These are phyloP conservation scores for Maudiozyma saulgeensis DNA, from an alignment of 805 yeast species.

Conservation along the genomic window DNA sequence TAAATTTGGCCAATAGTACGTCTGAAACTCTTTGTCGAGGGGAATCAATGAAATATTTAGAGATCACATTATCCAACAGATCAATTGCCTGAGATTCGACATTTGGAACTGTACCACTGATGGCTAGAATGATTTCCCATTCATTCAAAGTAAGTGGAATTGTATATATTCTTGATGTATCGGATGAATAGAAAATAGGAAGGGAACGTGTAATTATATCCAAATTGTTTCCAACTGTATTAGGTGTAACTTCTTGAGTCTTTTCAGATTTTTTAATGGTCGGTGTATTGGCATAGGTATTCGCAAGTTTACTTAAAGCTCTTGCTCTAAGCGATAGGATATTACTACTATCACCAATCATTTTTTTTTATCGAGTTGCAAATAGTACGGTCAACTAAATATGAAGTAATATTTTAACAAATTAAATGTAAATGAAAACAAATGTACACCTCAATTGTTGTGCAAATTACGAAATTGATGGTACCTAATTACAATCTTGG, in stretches of 20 bases:
- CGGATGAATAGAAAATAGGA: constrained; percentile 22
- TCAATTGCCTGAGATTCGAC: constrained; percentile 32
- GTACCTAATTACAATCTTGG: no score
- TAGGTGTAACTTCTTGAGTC: background rate
- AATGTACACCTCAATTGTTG: no score
- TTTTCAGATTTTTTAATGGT: background rate
- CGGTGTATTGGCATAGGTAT: constrained; percentile 5
- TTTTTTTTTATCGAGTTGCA: background rate
- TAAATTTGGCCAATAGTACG: constrained; percentile 24
- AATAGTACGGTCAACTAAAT: no score
- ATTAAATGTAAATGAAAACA: no score
- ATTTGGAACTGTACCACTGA: constrained; percentile 33
- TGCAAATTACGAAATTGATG: no score
- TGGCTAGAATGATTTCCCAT: constrained; percentile 44
- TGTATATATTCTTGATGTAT: constrained; percentile 20
- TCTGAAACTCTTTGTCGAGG: constrained; percentile 42
- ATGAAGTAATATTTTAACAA: no score
- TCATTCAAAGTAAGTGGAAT: constrained; percentile 44
- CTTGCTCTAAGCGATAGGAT: constrained; percentile 13
- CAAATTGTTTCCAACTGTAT: constrained; percentile 1
- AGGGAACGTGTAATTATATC: constrained; percentile 17
- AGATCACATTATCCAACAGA: constrained; percentile 34
- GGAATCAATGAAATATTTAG: constrained; percentile 41
- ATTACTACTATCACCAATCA: constrained; percentile 1
- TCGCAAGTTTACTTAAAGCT: constrained; percentile 19